These are phyloP conservation scores for Flueggea neowawraea DNA, from an alignment of 441 rosid genomes.

Conservation along the genomic window DNA sequence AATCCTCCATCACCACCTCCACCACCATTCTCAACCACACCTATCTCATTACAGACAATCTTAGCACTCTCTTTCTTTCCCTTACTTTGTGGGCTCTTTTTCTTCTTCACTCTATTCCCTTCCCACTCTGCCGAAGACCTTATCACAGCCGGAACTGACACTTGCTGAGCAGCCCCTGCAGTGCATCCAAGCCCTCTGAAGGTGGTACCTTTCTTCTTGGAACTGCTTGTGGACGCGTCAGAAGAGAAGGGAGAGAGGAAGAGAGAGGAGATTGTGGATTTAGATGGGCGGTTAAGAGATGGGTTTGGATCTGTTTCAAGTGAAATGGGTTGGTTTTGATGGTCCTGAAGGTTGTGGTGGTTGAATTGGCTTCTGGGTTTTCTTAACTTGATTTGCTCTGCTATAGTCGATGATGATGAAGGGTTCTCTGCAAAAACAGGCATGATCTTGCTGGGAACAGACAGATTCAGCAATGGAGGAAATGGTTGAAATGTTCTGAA, in stretches of 20 bases:
- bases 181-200: constrained; percentile 80
- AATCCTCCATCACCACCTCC: not conserved
- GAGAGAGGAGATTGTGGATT: constrained; percentile 34
- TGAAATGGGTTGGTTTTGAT: constrained; percentile 11
- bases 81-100: constrained; percentile 35
- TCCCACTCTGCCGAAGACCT: constrained; percentile 84
- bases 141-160: constrained; percentile 79
- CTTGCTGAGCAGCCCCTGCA: constrained; percentile 68
- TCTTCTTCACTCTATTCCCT: constrained; percentile 43
- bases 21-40: not conserved
- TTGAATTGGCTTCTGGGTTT: constrained; percentile 39
- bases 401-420: constrained; percentile 24
- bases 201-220: constrained; percentile 49
- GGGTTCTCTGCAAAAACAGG: constrained; percentile 40
- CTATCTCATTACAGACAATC: too few species aligned
- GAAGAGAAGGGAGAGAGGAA: constrained; percentile 22
- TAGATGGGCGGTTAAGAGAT: constrained; percentile 22
- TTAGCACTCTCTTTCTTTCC: constrained; percentile 28
- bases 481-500: not conserved
- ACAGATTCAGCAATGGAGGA: constrained; percentile 1
- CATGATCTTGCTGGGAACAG: constrained; percentile 27
- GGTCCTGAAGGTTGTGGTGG: constrained; percentile 1
- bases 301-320: constrained; percentile 29
- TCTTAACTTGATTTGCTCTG: constrained; percentile 22
- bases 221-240: constrained; percentile 15